phyloP scores from a whole-genome alignment of 306 rosid species.

The Datisca glomerata region DNA sequence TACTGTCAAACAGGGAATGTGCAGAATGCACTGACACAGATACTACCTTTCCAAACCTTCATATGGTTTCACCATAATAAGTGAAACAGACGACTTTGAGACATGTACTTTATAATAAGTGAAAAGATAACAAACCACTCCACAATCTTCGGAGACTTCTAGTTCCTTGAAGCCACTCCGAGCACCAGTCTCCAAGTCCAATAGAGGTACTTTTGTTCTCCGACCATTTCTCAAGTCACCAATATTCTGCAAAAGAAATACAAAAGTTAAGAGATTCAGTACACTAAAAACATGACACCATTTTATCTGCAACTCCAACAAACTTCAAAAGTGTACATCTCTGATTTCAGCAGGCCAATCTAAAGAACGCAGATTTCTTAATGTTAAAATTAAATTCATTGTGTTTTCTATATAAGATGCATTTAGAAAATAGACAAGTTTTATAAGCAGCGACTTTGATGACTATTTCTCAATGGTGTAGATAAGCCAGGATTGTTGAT shows the following conservation, averaged over 20 bases:
- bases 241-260: constrained; percentile 62
- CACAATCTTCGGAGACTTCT: constrained; percentile 98
- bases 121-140: constrained; percentile 66
- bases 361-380: no score
- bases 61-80: constrained; percentile 1
- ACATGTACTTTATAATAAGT: no score
- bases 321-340: no score
- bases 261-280: constrained; percentile 13
- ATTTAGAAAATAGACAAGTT: no score
- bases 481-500: no score
- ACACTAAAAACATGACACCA: constrained; percentile 8
- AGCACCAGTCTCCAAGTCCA: constrained; percentile 91
- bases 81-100: constrained; percentile 3
- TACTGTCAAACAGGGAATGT: no score
- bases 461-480: no score
- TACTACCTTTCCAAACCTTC: not conserved
- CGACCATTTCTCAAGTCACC: constrained; percentile 71
- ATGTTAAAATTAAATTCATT: no score
- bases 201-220: constrained; percentile 82
- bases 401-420: not conserved
- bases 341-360: no score
- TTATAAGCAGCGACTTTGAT: no score
- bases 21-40: no score
- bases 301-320: no score
- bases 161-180: constrained; percentile 92